Base-by-base conservation (phyloP, 1,284 basidiomycete species). In the Trichosporon inkin region DNA sequence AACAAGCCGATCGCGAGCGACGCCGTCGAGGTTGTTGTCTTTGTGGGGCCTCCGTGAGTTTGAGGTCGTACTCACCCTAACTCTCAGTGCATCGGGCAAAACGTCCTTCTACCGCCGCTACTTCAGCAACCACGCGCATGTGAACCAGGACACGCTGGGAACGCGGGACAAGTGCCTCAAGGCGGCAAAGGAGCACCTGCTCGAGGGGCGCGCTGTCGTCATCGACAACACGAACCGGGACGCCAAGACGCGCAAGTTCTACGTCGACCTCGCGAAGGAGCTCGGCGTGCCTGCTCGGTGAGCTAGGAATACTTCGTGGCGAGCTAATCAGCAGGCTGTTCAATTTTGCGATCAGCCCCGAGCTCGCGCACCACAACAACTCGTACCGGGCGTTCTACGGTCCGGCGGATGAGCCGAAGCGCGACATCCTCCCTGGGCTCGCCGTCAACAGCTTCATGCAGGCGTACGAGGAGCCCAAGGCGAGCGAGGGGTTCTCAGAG, bases 171-270 rank as follows among this genome's bases (percentile, higher is more conserved):
- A 86, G 71, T 96, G 93, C 68, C 63, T 92, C 35, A 84, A 83
- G 65, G 82, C 82, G 0, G 85, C 86, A 0, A 81, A 84, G 53
- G 82, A 84, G 44, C 81, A 82, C 0, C 68, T 95, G 20, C 67
- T 75, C 20, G 79, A 79, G 0, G 85, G 84, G 5, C 80, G 82
- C 68, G 86, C 85, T 57, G 88, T 88, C 66, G 88, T 93, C 8
- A 81, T 96, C 44, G 92, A 95, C 74, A 94, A 93, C 71, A 93
- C 91, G 13, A 93, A 93, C 73, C 84, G 90, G 3, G 84, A 92
- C 70, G 72, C 69, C 8, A 73, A 78, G 20, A 92, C 89, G 7
- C 82, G 92, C 55, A 84, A 84, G 62, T 73, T 81, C 49, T 95
- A 91, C 71, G 66, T 90, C 14, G 81, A 84, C 47, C 66, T 91